Conservation (phyloP, 78 protist genomes). For the Emiliania huxleyi region DNA sequence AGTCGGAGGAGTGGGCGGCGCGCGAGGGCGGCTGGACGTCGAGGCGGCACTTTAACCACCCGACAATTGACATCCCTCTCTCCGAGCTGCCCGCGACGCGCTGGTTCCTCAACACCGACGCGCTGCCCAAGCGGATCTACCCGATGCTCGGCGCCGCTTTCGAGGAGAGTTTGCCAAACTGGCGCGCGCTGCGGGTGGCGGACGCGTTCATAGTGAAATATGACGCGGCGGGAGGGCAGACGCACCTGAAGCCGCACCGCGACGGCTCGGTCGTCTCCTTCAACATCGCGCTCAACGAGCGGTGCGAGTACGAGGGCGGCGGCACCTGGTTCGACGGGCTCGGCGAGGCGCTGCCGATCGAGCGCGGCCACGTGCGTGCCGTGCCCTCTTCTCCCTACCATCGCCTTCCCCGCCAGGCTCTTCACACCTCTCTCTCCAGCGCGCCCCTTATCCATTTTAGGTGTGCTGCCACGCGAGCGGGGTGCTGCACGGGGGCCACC, state of each 20-base stretch:
- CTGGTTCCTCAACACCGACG: neutral
- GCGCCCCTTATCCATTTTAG: too few relatives aligned
- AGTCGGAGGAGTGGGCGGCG: neutral
- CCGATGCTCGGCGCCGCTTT: neutral
- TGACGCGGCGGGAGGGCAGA: neutral
- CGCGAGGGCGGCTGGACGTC: neutral
- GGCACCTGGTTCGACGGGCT: neutral
- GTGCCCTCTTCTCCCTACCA: too few relatives aligned
- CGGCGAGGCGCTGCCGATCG: neutral
- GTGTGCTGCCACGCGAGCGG: constrained; percentile 16
- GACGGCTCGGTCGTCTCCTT: neutral
- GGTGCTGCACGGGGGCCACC: constrained; percentile 12
- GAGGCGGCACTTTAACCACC: neutral
- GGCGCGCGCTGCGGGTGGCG: neutral
- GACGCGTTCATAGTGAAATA: neutral
- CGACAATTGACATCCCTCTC: neutral
- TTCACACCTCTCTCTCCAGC: too few relatives aligned
- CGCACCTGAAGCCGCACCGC: neutral
- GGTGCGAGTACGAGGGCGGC: neutral
- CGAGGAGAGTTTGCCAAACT: neutral
- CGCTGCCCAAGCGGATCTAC: neutral
- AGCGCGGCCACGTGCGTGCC: neutral
- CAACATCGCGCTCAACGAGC: neutral
- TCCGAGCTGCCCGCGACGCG: neutral
- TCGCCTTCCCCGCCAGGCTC: too few relatives aligned